phyloP scores from a whole-genome alignment of 768 basidiomycete genomes.

The Suillus ampliporus region DNA sequence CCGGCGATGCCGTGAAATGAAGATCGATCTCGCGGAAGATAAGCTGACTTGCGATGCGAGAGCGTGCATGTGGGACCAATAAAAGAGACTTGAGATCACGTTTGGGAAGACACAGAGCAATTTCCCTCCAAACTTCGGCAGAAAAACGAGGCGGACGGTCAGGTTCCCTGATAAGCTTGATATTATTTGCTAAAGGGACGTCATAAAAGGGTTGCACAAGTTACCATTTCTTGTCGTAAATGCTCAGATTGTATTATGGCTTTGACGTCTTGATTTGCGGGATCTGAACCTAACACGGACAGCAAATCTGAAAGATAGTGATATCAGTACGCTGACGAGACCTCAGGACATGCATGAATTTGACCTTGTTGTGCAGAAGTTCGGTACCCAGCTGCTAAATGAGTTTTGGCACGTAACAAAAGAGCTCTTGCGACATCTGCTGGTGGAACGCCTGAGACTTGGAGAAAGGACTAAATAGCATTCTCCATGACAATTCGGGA shows the following conservation, averaged over 20 bases:
- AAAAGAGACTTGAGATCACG: constrained; percentile 70
- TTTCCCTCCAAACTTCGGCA: constrained; percentile 74
- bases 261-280: constrained; percentile 73
- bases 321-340: background rate
- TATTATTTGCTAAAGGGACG: constrained; percentile 9
- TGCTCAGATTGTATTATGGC: constrained; percentile 57
- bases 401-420: constrained; percentile 68
- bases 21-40: constrained; percentile 65
- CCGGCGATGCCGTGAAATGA: constrained; percentile 53
- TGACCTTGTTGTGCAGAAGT: constrained; percentile 74
- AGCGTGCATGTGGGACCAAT: constrained; percentile 67
- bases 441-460: constrained; percentile 56
- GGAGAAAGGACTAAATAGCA: constrained; percentile 72
- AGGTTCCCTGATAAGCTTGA: constrained; percentile 41
- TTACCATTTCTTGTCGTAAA: constrained; percentile 62
- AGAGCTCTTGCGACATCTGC: constrained; percentile 63
- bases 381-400: constrained; percentile 62
- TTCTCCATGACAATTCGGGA: constrained; percentile 73
- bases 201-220: constrained; percentile 8
- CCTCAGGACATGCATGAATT: background rate
- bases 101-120: constrained; percentile 65
- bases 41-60: constrained; percentile 71
- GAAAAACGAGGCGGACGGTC: constrained; percentile 54
- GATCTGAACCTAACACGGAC: constrained; percentile 65
- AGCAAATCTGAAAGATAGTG: constrained; percentile 56